Conservation (phyloP, 1,284 basidiomycete genomes). For the Sphaerobolus stellatus region DNA sequence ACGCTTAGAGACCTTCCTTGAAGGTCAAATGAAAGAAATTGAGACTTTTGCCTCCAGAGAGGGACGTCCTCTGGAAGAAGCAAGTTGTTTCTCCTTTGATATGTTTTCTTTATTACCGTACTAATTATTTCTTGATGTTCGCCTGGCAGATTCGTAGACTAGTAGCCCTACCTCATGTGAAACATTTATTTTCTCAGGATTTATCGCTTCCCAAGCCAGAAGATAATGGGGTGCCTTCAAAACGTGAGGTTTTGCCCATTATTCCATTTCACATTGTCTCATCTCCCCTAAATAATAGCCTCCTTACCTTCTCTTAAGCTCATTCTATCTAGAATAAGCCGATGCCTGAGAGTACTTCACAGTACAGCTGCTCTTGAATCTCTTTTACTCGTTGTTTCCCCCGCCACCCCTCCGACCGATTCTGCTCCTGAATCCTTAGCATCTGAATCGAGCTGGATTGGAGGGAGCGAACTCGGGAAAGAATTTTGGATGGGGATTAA, state of each 20-base stretch:
- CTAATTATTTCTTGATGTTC: background rate
- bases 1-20: slow-evolving; percentile 58
- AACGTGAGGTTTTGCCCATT: background rate
- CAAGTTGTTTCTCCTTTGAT: slow-evolving; percentile 27
- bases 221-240: background rate
- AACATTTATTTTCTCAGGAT: slow-evolving; percentile 8
- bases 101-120: slow-evolving; percentile 5
- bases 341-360: slow-evolving; percentile 49
- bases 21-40: slow-evolving; percentile 55
- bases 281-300: background rate
- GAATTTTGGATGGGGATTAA: slow-evolving; percentile 64
- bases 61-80: slow-evolving; percentile 56
- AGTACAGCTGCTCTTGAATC: slow-evolving; percentile 53
- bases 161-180: slow-evolving; percentile 10
- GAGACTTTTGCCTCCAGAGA: slow-evolving; percentile 59
- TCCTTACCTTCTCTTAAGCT: background rate
- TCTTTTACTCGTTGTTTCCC: slow-evolving; percentile 59
- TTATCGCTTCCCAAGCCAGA: background rate
- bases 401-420: slow-evolving; percentile 32
- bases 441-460: slow-evolving; percentile 54
- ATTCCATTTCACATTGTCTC: background rate
- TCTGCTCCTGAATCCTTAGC: background rate
- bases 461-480: slow-evolving; percentile 55
- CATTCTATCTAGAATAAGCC: slow-evolving; percentile 7
- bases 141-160: slow-evolving; percentile 2